A percentile compares a stretch with the other conserved stretches of the same genome.
Conservation (phyloP, 192 early-diverging fungal species). For the Chytriomyces sp. region DNA sequence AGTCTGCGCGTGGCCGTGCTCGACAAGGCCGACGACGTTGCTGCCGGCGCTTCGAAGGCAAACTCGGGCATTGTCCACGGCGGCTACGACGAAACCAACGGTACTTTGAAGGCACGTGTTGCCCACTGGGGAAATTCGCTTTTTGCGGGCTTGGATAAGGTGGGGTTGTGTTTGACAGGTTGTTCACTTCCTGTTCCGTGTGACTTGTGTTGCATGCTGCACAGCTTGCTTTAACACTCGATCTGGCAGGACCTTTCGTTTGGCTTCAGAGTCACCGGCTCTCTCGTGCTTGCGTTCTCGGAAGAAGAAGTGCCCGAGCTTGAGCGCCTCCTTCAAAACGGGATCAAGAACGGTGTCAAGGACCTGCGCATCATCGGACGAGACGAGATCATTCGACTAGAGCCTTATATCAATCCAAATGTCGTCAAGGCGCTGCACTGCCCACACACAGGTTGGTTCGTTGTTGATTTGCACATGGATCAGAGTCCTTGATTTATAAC, state of each 20-base stretch:
- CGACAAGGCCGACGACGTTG: conserved; percentile 50
- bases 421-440: conserved; percentile 48
- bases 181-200: neutral
- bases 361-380: conserved; percentile 41
- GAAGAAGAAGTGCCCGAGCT: conserved; percentile 36
- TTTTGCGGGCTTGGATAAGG: conserved; percentile 41
- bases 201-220: neutral
- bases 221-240: neutral
- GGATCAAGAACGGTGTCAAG: conserved; percentile 49
- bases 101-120: conserved; percentile 48
- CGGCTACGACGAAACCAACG: conserved; percentile 55
- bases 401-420: conserved; percentile 47
- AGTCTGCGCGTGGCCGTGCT: conserved; percentile 39
- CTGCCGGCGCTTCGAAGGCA: conserved; percentile 42
- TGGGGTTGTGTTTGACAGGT: neutral
- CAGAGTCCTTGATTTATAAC: neutral
- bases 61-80: conserved; percentile 52
- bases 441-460: conserved; percentile 21
- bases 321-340: conserved; percentile 46
- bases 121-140: conserved; percentile 43
- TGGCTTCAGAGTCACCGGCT: conserved; percentile 51
- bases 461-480: neutral
- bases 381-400: conserved; percentile 41
- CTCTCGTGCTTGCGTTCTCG: conserved; percentile 49
- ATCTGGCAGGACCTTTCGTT: conserved; percentile 46